Percentiles rank a stretch among this genome's conserved stretches.
These are phyloP conservation scores for Rhodamnia rubescens DNA, from an alignment of 345 rosid species.

Conservation along the genomic window DNA sequence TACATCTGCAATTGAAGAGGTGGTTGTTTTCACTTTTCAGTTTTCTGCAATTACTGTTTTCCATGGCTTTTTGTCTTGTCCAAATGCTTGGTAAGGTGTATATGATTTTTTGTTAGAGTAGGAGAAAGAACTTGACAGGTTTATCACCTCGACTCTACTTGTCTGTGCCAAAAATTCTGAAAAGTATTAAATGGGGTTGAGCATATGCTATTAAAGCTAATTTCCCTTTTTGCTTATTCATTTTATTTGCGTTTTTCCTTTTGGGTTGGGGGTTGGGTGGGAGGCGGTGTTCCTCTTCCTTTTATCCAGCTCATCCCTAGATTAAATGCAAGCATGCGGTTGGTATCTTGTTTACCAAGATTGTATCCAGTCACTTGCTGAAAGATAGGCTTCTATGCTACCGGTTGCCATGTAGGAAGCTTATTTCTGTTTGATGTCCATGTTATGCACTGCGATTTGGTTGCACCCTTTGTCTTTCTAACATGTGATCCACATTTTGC, in stretches of 20 bases:
- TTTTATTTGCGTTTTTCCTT: background rate
- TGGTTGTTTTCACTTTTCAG: slow-evolving; percentile 6
- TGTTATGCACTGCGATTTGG: background rate
- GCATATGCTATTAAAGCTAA: background rate
- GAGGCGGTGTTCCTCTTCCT: background rate
- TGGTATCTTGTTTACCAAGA: background rate
- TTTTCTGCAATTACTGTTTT: background rate
- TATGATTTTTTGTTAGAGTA: background rate
- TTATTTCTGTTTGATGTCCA: background rate
- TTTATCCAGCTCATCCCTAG: background rate
- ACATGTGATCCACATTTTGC: background rate
- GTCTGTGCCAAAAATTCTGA: background rate
- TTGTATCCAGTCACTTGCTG: background rate
- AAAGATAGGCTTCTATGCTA: background rate
- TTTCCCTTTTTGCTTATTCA: background rate
- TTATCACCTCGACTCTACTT: background rate
- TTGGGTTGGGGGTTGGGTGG: background rate
- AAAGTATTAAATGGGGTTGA: background rate
- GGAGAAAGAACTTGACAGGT: background rate
- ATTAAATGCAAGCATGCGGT: background rate
- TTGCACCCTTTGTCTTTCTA: background rate
- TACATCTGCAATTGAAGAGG: slow-evolving; percentile 72
- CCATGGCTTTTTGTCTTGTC: background rate
- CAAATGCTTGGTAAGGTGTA: background rate
- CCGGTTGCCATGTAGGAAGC: background rate